Evolutionary conservation across 2,329 filamentous ascomycete genomes (phyloP), one percentile per base, ranked within the genome.

Genomic region (Shiraia bambusicola): DNA sequence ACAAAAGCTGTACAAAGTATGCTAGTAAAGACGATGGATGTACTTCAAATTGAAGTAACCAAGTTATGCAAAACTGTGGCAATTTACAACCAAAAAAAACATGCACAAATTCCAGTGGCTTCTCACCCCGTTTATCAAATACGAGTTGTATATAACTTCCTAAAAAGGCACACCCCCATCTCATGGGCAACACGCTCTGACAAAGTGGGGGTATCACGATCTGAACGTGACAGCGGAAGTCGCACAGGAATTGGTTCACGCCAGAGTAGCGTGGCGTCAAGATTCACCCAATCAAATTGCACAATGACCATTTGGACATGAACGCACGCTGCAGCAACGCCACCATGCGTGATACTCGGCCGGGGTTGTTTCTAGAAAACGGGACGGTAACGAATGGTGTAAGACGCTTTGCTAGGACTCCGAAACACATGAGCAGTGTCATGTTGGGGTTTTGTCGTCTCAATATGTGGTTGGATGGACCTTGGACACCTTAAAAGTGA

Each of bases 191-290:
- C 22, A 22, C 19, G n/a, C 35, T 28, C 37, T 24, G 34, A 28
- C 27, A 16, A 34, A 34, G 36, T 40, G 42, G 32, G 35, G 25
- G 39, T 39, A 29, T 33, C 34, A 38, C 33, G 6, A 24, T 27
- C 22, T 16, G 44, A 39, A 38, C 33, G 37, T 40, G 34, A 37
- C 29, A 28, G 35, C 45, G 26, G 33, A 42, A n/a, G 37, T 56
- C 37, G 52, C 43, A 47, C 45, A 41, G 42, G 37, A 47, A 51
- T 49, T 56, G 52, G 52, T 42, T 50, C 42, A 28, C 37, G 38
- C 43, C 45, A 49, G 43, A 48, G 43, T 49, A 29, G 47, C 45
- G 22, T 38, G 47, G 47, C 49, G 46, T 46, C 35, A 14, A 30
- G 7, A 4, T 10, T 8, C 16, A 15, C 13, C 52, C 49, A 55